A percentile compares a stretch with the other conserved stretches of the same genome.
Conservation (phyloP, 2,329 filamentous ascomycete genomes). For the Aspergillus ruber region DNA sequence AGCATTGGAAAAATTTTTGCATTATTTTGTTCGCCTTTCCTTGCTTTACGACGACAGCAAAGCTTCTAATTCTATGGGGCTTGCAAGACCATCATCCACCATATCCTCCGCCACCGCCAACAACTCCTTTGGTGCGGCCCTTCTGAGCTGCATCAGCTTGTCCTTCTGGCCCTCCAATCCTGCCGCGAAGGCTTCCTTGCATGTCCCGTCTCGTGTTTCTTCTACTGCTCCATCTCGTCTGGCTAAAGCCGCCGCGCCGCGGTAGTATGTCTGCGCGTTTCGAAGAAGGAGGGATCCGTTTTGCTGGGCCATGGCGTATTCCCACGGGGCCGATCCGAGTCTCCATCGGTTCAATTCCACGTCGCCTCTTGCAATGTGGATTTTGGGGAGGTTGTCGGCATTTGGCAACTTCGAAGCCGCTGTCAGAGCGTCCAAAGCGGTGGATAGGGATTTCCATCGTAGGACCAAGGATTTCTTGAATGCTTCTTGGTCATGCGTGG, state of each 20-base stretch:
- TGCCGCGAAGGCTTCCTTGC: conserved; percentile 45
- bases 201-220: conserved; percentile 39
- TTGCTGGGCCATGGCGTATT: conserved; percentile 36
- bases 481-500: conserved; percentile 20
- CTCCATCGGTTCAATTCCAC: conserved; percentile 50
- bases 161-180: conserved; percentile 37
- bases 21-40: neutral
- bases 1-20: neutral
- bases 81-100: conserved; percentile 48
- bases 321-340: conserved; percentile 42
- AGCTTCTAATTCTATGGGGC: conserved; percentile 25
- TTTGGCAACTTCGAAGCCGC: conserved; percentile 47
- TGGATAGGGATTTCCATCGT: conserved; percentile 49
- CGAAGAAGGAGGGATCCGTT: conserved; percentile 44
- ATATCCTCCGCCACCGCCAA: conserved; percentile 44
- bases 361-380: conserved; percentile 51
- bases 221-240: conserved; percentile 36
- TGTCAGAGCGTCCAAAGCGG: conserved; percentile 46
- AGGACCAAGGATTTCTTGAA: conserved; percentile 26
- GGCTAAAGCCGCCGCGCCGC: conserved; percentile 43
- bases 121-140: conserved; percentile 30
- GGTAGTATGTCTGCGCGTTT: conserved; percentile 55
- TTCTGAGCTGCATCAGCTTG: conserved; percentile 34
- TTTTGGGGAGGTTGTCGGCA: conserved; percentile 45
- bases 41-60: conserved; percentile 19